These are phyloP conservation scores for Pseudopyricularia cyperi DNA, from an alignment of 2,329 filamentous ascomycete species.

Conservation along the genomic window DNA sequence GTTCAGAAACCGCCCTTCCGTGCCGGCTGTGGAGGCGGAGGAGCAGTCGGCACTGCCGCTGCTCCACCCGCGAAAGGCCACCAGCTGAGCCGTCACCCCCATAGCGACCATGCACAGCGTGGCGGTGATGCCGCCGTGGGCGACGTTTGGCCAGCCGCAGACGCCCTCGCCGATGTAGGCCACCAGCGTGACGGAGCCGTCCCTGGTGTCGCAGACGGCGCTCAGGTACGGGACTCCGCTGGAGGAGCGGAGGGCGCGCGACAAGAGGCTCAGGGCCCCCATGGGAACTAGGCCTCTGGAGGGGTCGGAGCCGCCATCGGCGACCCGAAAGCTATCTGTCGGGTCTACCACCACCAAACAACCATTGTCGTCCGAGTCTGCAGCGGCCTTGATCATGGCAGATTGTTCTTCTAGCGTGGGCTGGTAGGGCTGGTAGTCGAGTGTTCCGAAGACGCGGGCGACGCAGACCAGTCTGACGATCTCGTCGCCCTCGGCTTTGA, in stretches of 20 bases:
- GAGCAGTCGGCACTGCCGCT: too few species aligned
- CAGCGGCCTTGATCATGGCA: neutral
- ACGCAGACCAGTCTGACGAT: too few species aligned
- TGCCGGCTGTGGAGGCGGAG: too few species aligned
- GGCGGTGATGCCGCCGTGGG: slow-evolving; percentile 58
- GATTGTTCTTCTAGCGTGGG: too few species aligned
- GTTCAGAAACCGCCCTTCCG: too few species aligned
- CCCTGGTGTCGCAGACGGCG: slow-evolving; percentile 48
- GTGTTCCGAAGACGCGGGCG: too few species aligned
- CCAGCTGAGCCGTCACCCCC: neutral
- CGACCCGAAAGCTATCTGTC: too few species aligned
- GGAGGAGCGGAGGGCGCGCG: slow-evolving; percentile 26
- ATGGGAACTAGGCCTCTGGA: slow-evolving; percentile 1
- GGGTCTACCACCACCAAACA: too few species aligned
- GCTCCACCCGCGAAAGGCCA: too few species aligned
- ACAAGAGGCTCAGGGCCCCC: slow-evolving; percentile 20
- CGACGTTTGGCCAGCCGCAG: slow-evolving; percentile 57
- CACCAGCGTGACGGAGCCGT: slow-evolving; percentile 47
- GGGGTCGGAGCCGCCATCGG: too few species aligned
- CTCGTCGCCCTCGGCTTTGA: neutral
- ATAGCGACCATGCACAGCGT: slow-evolving; percentile 27
- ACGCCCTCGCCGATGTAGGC: slow-evolving; percentile 54
- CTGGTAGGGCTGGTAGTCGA: neutral
- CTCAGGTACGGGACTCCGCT: slow-evolving; percentile 38
- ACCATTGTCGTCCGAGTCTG: neutral